These are phyloP conservation scores for Tuber calosporum DNA, from an alignment of 495 filamentous ascomycete genomes.

Conservation along the genomic window DNA sequence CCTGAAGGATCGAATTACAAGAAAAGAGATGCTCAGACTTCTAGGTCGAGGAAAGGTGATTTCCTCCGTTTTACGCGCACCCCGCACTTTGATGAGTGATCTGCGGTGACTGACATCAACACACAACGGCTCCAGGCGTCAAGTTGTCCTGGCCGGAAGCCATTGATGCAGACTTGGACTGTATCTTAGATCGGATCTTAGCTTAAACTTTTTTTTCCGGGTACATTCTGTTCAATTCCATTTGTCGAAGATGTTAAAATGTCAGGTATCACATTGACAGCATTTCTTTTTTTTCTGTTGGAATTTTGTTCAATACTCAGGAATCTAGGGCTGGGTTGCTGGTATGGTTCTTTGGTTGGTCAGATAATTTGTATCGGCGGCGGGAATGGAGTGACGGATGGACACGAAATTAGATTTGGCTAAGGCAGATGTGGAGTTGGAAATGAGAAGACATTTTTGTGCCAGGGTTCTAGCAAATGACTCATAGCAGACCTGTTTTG, in stretches of 20 bases:
- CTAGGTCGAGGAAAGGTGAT: background rate
- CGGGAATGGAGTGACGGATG: background rate
- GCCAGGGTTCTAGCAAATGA: background rate
- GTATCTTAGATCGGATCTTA: background rate
- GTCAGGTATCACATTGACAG: background rate
- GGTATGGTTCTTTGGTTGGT: background rate
- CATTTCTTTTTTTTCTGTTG: background rate
- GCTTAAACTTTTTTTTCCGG: background rate
- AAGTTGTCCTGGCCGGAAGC: background rate
- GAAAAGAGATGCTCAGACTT: slow-evolving; percentile 35
- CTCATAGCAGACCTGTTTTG: background rate
- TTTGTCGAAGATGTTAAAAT: background rate
- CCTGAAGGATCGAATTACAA: slow-evolving; percentile 27
- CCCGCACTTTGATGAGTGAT: background rate
- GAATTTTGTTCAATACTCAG: background rate
- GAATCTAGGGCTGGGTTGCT: background rate
- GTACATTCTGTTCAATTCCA: background rate
- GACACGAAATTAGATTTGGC: background rate
- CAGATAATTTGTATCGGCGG: background rate
- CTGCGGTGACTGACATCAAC: background rate
- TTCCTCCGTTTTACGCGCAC: background rate
- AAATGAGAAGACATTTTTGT: background rate
- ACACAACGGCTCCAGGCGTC: background rate
- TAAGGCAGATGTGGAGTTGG: background rate
- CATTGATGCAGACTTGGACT: background rate